Evolutionary conservation across 768 basidiomycete genomes (phyloP), one percentile per base, ranked within the genome.

Genomic region (Macrolepiota albuminosa): DNA sequence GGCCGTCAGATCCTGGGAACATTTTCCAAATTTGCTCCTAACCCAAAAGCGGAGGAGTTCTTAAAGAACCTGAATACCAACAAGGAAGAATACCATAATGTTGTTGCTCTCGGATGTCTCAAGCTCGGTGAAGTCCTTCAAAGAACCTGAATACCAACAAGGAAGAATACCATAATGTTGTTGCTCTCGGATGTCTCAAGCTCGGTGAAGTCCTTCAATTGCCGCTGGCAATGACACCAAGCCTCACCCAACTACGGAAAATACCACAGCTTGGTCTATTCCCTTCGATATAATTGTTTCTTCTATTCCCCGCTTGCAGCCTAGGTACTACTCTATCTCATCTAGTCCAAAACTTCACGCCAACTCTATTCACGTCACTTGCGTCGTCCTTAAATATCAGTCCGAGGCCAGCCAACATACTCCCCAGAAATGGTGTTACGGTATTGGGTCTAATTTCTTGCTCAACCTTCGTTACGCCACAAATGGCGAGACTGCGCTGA

Each of bases 231-330:
- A 97, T 66, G 84, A 91, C 62, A 73, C 89, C 54, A 74, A 71
- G 29, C 77, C 72, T 33, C 63, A 50, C 11, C 89, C 86, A n/a
- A 87, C 79, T 14, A 72, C 78, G n/a, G 82, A 82, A 64, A 93
- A 91, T 71, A 92, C 91, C 56, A 89, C 92, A 0, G 68, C 81
- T 24, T 98, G 96, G 97, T 65, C 81, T 10, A 96, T 98, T 66
- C 96, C 97, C 52, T 97, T 99, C 72, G 97, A 99, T 71, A 89
- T 95, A 71, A 88, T 99, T 64, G 87, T 99, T 56, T 98, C 95
- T 7, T 87, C 90, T 54, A 88, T 96, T 60, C 86, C 93, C 42
- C 93, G 97, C 64, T 84, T 99, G 21, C 96, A 98, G 71, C 95
- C 97, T 37, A 89, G 97, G 58, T 99, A 91, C 78, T 99, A 96